Evolutionary conservation across 2,329 filamentous ascomycete species (phyloP), one percentile per base, ranked within the genome.

Genomic region (Septoria linicola): DNA sequence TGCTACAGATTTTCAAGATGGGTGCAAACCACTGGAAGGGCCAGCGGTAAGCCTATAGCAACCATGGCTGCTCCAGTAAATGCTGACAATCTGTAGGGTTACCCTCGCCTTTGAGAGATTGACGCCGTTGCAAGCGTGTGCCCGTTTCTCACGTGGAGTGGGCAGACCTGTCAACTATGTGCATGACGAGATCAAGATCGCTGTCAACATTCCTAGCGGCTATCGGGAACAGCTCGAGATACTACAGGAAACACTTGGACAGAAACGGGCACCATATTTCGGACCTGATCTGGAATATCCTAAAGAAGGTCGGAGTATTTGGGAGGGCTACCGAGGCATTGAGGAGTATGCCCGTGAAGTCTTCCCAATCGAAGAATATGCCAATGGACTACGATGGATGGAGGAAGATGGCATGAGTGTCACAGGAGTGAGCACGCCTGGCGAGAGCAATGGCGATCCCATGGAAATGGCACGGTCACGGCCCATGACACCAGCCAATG

Each of bases 371-470:
- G 93, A 99, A 70, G 93, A 99, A 72, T 87, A 91, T 62, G 89
- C 90, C 25, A 97, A 97, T 68, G 92, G 92, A 4, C 74, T 93
- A 65, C 89, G 87, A 13, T 99, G 93, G 93, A 97, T 96, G 92
- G 73, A 76, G 55, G 76, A 79, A 67, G 70, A 72, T 58, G 65
- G 65, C 21, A 40, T 43, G 34, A 46, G 52, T 16, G 36, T 40
- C 8, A 55, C 52, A 2, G 50, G 53, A 4, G 39, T 48, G n/a
- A 54, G 49, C 23, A 56, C 59, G 4, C 59, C 54, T 8, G 54
- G 51, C 37, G 60, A 58, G 16, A 53, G 54, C 17, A 61, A 35
- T n/a, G 55, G 55, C 30, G 52, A 56, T 14, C 52, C 49, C 3
- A 59, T 59, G n/a, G 54, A 57, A 3, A 21, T 46, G 8, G 48